Evolutionary conservation across 2,329 filamentous ascomycete genomes (phyloP).

Genomic region (Niveomyces coronatus): DNA sequence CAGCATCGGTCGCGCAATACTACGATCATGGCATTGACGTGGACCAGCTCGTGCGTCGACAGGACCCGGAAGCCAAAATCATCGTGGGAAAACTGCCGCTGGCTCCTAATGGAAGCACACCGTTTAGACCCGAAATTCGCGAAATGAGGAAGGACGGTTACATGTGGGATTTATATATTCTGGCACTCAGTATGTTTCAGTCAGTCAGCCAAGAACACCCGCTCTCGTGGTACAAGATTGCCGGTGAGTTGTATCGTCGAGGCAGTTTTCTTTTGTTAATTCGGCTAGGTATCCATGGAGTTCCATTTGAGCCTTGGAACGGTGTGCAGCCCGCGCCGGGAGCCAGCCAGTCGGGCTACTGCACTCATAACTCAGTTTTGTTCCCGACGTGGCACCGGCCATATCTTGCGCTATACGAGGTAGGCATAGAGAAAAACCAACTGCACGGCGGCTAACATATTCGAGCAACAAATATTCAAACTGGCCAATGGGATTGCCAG

Average conservation of each 20-base stretch:
- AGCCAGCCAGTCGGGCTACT: conserved; percentile 57
- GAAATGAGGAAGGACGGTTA: conserved; percentile 53
- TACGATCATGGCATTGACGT: conserved; percentile 45
- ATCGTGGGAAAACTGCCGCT: conserved; percentile 34
- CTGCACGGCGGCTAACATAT: conserved; percentile 10
- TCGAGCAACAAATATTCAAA: conserved; percentile 27
- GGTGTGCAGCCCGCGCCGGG: conserved; percentile 39
- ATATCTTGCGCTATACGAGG: conserved; percentile 56
- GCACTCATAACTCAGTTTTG: conserved; percentile 62
- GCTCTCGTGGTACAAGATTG: conserved; percentile 69
- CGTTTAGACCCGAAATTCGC: conserved; percentile 54
- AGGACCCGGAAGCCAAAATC: conserved; percentile 24
- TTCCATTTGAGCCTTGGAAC: conserved; percentile 50
- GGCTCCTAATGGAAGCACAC: conserved; percentile 28
- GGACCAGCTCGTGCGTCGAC: conserved; percentile 29
- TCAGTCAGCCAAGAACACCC: conserved; percentile 49
- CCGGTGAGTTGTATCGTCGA: conserved; percentile 40
- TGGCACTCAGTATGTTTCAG: conserved; percentile 65
- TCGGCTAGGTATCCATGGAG: conserved; percentile 63
- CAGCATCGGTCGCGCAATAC: conserved; percentile 14
- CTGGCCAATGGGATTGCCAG: conserved; percentile 33
- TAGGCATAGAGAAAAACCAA: conserved; percentile 14
- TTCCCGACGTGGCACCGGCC: conserved; percentile 80
- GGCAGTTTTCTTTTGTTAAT: conserved; percentile 1
- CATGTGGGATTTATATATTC: conserved; percentile 66